phyloP scores from a whole-genome alignment of 805 yeast species.

The Lachancea nothofagi region DNA sequence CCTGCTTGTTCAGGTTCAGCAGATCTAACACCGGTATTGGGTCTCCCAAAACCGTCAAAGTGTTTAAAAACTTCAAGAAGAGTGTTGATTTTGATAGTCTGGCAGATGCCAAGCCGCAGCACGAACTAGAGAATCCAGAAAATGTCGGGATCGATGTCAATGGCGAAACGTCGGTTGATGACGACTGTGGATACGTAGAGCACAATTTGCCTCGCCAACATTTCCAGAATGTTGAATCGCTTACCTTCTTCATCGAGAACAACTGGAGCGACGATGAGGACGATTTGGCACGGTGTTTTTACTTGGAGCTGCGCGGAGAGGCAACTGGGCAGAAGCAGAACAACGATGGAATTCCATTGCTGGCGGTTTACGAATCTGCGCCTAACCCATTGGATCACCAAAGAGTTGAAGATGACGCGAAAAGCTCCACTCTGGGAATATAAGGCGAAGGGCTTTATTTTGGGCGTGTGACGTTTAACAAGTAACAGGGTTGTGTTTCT shows the following conservation, averaged over 20 bases:
- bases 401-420: constrained; percentile 27
- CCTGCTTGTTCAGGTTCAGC: constrained; percentile 63
- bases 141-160: constrained; percentile 38
- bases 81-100: constrained; percentile 70
- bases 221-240: constrained; percentile 62
- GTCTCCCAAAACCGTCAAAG: constrained; percentile 64
- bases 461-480: not conserved
- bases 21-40: constrained; percentile 35
- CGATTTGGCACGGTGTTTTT: constrained; percentile 53
- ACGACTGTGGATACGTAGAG: constrained; percentile 60
- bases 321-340: constrained; percentile 29
- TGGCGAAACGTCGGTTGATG: constrained; percentile 35
- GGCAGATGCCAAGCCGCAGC: constrained; percentile 43
- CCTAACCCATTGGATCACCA: constrained; percentile 90
- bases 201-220: constrained; percentile 71
- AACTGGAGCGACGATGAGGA: constrained; percentile 61
- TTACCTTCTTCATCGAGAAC: constrained; percentile 63
- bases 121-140: constrained; percentile 56
- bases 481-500: too few species aligned
- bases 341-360: constrained; percentile 44
- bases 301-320: constrained; percentile 77
- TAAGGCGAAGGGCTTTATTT: not conserved
- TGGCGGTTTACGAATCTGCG: constrained; percentile 80
- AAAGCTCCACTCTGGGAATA: constrained; percentile 16
- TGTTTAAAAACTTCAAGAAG: constrained; percentile 61